Evolutionary conservation across 495 filamentous ascomycete species (phyloP).

Genomic region (Tetracladium marchalianum): DNA sequence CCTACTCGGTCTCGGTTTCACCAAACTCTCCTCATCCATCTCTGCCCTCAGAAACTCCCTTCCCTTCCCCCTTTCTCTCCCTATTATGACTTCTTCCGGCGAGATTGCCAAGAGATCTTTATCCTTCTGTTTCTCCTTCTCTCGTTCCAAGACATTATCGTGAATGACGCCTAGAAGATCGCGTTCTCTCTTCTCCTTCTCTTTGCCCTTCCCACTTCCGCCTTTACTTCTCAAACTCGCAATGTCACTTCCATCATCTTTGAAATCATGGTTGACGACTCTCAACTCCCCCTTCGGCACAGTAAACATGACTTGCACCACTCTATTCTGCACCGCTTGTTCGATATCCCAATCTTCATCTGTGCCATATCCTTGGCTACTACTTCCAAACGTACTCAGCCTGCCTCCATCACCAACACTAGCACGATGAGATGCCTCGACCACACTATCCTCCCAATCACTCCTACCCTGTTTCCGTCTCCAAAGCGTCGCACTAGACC

Average conservation of each 20-base stretch:
- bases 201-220: conserved; percentile 6
- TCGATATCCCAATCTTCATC: conserved; percentile 90
- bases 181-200: not conserved
- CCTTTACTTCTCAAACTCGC: conserved; percentile 15
- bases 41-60: not conserved
- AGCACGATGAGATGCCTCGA: not conserved
- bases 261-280: conserved; percentile 58
- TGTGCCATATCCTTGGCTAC: conserved; percentile 20
- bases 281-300: conserved; percentile 75
- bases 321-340: conserved; percentile 61
- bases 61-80: not conserved
- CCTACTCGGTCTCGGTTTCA: not conserved
- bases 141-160: not conserved
- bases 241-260: conserved; percentile 10
- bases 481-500: conserved; percentile 35
- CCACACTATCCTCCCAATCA: conserved; percentile 43
- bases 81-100: not conserved
- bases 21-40: not conserved
- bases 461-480: conserved; percentile 46
- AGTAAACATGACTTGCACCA: conserved; percentile 91
- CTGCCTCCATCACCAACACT: not conserved
- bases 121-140: no score
- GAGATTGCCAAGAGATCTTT: no score
- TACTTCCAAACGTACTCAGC: conserved; percentile 1
- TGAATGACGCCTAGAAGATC: not conserved